Evolutionary conservation across 768 basidiomycete genomes (phyloP), one percentile per base, ranked within the genome.

Genomic region (Sporobolomyces pararoseus): DNA sequence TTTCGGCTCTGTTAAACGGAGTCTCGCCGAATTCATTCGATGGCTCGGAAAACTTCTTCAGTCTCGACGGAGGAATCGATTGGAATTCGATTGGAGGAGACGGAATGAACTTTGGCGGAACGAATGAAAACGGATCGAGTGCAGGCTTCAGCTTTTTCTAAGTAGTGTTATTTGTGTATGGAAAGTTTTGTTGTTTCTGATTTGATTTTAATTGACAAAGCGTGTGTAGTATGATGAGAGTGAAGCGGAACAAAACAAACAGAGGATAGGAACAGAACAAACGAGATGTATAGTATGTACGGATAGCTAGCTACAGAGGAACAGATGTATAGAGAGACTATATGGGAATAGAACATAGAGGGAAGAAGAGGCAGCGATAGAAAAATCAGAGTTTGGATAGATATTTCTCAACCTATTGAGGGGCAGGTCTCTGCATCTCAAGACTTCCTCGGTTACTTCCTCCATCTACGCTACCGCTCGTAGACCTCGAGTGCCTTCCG

Each of bases 21-120:
- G 70, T 67, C 14, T 58, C 46, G 21, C 66, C 70, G 27, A 39
- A 10, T 35, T 13, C 58, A 27, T 72, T 68, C 4, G 65, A 71
- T 19, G 65, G 63, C 3, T 55, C 55, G 0, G 49, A 59, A n/a
- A 29, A n/a, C 23, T 67, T 68, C 29, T 64, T 65, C 52, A 47
- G 46, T 19, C 50, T 72, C 42, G 71, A 72, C 23, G 50, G 34
- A 7, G 71, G 63, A 7, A 23, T 64, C 32, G 60, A 62, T 21
- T 59, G 66, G 52, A 49, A n/a, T 32, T 4, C 39, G 10, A 12
- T 59, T 16, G 27, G 42, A 23, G 58, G 58, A 16, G 35, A 27
- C 25, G 55, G 55, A 19, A 27, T 17, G 9, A 42, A 23, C 12
- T 6, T 13, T 25, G 42, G 37, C n/a, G 27, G 42, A 12, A 25